Evolutionary conservation across 805 yeast genomes (phyloP), one percentile per base, ranked within the genome.

Genomic region (Metschnikowia kofuensis): DNA sequence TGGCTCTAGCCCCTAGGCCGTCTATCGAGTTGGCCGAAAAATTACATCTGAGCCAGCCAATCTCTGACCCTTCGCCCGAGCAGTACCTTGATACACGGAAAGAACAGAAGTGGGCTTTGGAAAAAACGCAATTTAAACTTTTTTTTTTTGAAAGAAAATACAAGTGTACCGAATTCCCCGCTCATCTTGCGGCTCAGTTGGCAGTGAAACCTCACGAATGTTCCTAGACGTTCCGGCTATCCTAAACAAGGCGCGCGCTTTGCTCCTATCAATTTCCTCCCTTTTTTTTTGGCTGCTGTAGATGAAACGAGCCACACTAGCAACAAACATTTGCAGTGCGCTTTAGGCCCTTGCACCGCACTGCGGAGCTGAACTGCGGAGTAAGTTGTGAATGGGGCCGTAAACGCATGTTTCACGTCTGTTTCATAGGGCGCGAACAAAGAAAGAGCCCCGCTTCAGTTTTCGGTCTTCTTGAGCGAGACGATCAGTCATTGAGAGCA

Each of bases 391-490:
- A 12, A 4, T 30, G 32, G 4, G 32, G 32, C 32, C 34, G 31
- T 35, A 36, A 14, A n/a, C 45, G 32, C 49, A 31, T 38, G 50
- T 47, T 47, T 37, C 50, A 32, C 14, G 35, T 28, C 35, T 35
- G 44, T 45, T 45, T 40, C 48, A 45, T 21, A 14, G 35, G 35
- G 35, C 35, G 14, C 38, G 11, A 35, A 35, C 38, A 16, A n/a
- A 16, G 12, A 35, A 35, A 35, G 21, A n/a, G 6, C 38, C 15
- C 38, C 38, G 40, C 28, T 26, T 5, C 12, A 5, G 13, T 30
- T 30, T 30, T 30, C 13, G 13, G 12, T 30, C 10, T 29, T 7
- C 10, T 4, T 12, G 13, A 30, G 21, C 21, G 21, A 21, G 21
- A 21, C 21, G 21, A 21, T 21, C 21, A 21, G 4, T 21, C 21